Percentiles rank a stretch among this genome's conserved stretches.
These are phyloP conservation scores for Oryza punctata DNA, from an alignment of 176 grass and related monocot genomes.

Conservation along the genomic window DNA sequence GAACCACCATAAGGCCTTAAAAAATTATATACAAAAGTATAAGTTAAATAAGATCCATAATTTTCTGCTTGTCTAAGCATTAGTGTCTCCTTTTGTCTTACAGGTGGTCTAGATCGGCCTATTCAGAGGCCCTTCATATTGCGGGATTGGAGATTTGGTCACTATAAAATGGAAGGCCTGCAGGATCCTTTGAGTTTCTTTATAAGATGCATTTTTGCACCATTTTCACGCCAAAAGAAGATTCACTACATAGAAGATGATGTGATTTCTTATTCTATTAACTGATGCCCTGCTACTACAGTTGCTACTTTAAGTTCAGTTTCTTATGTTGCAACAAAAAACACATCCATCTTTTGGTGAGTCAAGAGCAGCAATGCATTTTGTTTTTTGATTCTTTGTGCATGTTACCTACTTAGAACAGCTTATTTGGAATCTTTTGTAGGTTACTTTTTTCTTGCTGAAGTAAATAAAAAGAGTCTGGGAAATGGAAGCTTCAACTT, in stretches of 20 bases:
- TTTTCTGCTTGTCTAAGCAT: slow-evolving; percentile 25
- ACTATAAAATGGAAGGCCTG: slow-evolving; percentile 94
- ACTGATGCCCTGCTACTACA: slow-evolving; percentile 32
- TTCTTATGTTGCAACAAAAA: slow-evolving; percentile 11
- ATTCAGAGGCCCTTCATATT: slow-evolving; percentile 65
- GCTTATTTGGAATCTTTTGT: slow-evolving; percentile 21
- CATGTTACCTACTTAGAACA: slow-evolving; percentile 7
- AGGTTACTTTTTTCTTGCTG: slow-evolving; percentile 15
- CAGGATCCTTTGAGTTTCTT: slow-evolving; percentile 72
- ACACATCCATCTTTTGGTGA: slow-evolving; percentile 30
- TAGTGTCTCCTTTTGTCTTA: slow-evolving; percentile 8
- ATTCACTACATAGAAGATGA: slow-evolving; percentile 49
- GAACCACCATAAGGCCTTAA: not conserved
- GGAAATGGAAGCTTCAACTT: slow-evolving; percentile 20
- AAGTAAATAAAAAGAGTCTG: slow-evolving; percentile 38
- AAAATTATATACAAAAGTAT: not conserved
- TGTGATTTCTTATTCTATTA: slow-evolving; percentile 33
- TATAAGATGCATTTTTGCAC: slow-evolving; percentile 53
- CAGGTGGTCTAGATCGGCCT: slow-evolving; percentile 86
- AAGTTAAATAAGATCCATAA: not conserved
- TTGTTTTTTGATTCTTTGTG: not conserved
- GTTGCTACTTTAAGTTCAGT: slow-evolving; percentile 11
- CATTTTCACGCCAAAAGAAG: slow-evolving; percentile 54
- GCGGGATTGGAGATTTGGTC: slow-evolving; percentile 88
- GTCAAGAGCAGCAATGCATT: slow-evolving; percentile 7